phyloP scores from a whole-genome alignment of 164 flowering plant genomes.

The Stephania cephalantha region DNA sequence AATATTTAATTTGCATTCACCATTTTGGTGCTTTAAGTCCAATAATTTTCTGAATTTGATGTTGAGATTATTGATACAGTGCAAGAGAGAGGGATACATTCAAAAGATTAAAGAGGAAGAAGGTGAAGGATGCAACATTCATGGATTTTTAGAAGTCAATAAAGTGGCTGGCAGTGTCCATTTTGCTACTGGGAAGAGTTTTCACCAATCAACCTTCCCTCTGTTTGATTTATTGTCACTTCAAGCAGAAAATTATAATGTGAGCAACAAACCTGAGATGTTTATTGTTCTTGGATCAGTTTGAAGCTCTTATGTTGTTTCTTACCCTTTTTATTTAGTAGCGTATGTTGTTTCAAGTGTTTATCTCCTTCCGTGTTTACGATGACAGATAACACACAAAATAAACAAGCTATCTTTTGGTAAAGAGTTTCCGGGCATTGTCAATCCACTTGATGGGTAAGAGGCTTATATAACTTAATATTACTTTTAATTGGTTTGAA shows the following conservation, averaged over 20 bases:
- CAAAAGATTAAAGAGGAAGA: conserved; percentile 63
- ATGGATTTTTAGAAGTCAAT: conserved; percentile 65
- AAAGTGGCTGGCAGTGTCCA: conserved; percentile 79
- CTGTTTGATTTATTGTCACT: conserved; percentile 44
- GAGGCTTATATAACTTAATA: background rate
- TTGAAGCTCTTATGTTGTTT: background rate
- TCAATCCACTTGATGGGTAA: conserved; percentile 82
- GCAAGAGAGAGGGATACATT: conserved; percentile 68
- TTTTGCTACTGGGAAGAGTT: conserved; percentile 67
- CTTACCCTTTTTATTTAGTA: background rate
- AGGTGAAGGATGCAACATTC: conserved; percentile 78
- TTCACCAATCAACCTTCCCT: conserved; percentile 44
- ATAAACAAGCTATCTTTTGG: conserved; percentile 63
- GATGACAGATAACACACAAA: conserved; percentile 57
- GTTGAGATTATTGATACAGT: conserved; percentile 31
- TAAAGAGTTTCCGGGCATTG: conserved; percentile 53
- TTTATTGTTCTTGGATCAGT: background rate
- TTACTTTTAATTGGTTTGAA: background rate
- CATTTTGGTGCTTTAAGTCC: background rate
- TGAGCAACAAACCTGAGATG: conserved; percentile 22
- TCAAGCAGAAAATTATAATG: conserved; percentile 42
- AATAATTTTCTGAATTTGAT: conserved; percentile 1
- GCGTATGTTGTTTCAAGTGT: background rate
- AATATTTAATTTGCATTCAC: background rate
- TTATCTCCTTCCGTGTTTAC: conserved; percentile 3